Percentiles rank a stretch among this genome's conserved stretches.
Evolutionary conservation across 2,329 filamentous ascomycete species (phyloP).

Genomic region (Sphaerulina populicola): DNA sequence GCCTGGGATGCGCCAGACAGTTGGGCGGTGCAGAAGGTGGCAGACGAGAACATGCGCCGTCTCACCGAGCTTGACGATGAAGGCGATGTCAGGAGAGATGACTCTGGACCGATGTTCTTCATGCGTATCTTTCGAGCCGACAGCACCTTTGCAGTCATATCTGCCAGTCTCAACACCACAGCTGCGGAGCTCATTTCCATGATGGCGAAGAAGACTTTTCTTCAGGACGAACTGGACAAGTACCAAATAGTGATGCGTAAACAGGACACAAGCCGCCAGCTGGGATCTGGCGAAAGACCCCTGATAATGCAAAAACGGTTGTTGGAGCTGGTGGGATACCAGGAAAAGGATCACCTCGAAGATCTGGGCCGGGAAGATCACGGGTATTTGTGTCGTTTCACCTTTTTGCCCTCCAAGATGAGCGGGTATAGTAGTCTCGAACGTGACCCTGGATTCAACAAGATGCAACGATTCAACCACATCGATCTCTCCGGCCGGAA

Average conservation of each 20-base stretch:
- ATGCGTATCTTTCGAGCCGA: conserved; percentile 93
- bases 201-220: conserved; percentile 86
- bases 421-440: conserved; percentile 67
- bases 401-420: conserved; percentile 83
- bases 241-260: conserved; percentile 94
- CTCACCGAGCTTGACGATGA: conserved; percentile 59
- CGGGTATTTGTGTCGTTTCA: conserved; percentile 91
- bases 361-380: conserved; percentile 95
- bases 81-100: conserved; percentile 54
- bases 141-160: conserved; percentile 87
- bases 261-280: conserved; percentile 76
- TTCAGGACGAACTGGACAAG: conserved; percentile 82
- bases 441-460: conserved; percentile 68
- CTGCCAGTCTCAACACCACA: conserved; percentile 71
- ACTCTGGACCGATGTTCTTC: conserved; percentile 71
- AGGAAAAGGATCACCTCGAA: conserved; percentile 75
- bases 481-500: conserved; percentile 86
- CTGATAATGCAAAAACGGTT: conserved; percentile 85
- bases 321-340: conserved; percentile 85
- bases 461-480: conserved; percentile 84
- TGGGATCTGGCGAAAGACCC: conserved; percentile 70
- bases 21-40: conserved; percentile 75
- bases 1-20: conserved; percentile 93
- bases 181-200: conserved; percentile 82
- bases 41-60: conserved; percentile 54